These are phyloP conservation scores for Boletus vermiculosoides DNA, from an alignment of 768 basidiomycete genomes.

Conservation along the genomic window DNA sequence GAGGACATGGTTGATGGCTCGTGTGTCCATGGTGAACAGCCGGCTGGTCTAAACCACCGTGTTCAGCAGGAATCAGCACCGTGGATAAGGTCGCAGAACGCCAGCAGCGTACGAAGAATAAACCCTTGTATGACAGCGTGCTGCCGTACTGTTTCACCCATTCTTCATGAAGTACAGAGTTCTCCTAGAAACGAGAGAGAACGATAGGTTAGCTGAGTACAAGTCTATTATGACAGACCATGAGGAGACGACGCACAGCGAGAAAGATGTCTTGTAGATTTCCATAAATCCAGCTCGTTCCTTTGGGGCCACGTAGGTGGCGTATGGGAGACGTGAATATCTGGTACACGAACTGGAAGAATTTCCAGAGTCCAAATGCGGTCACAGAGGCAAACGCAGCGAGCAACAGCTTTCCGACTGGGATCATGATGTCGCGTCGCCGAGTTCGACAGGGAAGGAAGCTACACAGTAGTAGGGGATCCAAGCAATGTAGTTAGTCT, in stretches of 20 bases:
- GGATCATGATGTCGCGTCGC: constrained; percentile 7
- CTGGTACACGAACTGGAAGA: not conserved
- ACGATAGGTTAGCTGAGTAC: not conserved
- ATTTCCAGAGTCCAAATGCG: constrained; percentile 7
- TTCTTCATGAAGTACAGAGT: constrained; percentile 8
- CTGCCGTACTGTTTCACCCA: constrained; percentile 16
- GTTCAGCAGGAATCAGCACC: too few species aligned
- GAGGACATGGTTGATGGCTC: constrained; percentile 63
- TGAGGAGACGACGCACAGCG: constrained; percentile 30
- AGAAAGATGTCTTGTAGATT: constrained; percentile 47
- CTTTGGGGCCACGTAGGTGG: constrained; percentile 46
- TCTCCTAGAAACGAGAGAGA: constrained; percentile 1
- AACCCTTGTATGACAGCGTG: constrained; percentile 12
- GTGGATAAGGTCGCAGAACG: too few species aligned
- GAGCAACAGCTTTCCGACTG: constrained; percentile 1
- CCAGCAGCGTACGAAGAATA: constrained; percentile 5
- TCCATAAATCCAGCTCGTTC: constrained; percentile 46
- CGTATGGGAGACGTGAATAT: constrained; percentile 43
- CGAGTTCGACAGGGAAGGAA: not conserved
- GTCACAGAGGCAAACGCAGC: not conserved
- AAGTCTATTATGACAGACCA: not conserved
- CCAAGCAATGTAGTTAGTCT: too few species aligned
- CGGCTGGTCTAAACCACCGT: constrained; percentile 29
- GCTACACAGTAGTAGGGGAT: too few species aligned
- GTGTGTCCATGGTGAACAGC: constrained; percentile 58